Conservation (phyloP, 768 basidiomycete genomes). For the Pleurotus platypus region DNA sequence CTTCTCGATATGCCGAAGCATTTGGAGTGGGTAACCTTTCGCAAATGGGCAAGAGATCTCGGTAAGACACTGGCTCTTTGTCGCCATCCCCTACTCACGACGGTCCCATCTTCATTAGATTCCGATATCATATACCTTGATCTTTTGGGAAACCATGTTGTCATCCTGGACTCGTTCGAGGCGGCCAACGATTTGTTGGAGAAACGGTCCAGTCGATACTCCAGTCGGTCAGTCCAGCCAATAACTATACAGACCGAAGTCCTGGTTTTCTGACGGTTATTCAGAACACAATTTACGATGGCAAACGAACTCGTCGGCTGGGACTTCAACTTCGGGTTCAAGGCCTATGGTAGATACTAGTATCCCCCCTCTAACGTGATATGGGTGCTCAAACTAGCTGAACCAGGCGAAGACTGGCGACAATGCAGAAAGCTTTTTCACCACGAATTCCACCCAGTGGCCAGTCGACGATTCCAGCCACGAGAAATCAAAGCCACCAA, state of each 20-base stretch:
- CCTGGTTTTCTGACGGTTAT: neutral
- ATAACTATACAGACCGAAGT: neutral
- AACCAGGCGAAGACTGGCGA: constrained; percentile 16
- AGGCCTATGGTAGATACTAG: constrained; percentile 10
- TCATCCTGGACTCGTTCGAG: constrained; percentile 13
- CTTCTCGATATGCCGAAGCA: constrained; percentile 19
- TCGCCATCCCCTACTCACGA: neutral
- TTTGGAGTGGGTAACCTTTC: constrained; percentile 11
- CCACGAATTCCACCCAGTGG: constrained; percentile 16
- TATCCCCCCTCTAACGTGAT: too few relatives aligned
- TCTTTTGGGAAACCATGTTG: constrained; percentile 6
- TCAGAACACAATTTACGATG: constrained; percentile 12
- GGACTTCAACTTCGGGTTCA: constrained; percentile 7
- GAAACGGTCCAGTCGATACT: constrained; percentile 12
- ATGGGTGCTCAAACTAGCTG: neutral
- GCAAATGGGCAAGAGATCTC: constrained; percentile 3
- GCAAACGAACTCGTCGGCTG: constrained; percentile 13
- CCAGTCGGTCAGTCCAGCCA: neutral
- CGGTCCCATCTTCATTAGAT: neutral
- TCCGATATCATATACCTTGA: constrained; percentile 10
- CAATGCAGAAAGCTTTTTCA: constrained; percentile 15
- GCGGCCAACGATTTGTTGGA: constrained; percentile 13
- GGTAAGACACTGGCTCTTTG: neutral
- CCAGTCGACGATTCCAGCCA: constrained; percentile 13
- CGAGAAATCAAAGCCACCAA: constrained; percentile 13